Evolutionary conservation across 1,284 basidiomycete genomes (phyloP).

Genomic region (Cutaneotrichosporon mucoides): DNA sequence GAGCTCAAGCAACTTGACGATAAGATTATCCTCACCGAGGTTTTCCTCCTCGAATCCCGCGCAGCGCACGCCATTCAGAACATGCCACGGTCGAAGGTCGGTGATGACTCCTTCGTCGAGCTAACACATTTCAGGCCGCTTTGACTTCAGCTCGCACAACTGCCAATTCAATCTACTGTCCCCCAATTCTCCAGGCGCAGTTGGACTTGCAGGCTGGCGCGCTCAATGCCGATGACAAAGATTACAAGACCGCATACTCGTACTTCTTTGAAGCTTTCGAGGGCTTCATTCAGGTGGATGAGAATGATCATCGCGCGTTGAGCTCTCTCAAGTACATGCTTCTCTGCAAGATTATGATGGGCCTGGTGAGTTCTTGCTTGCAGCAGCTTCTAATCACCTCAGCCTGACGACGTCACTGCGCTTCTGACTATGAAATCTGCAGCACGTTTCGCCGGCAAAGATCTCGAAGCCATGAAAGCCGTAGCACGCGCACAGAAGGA

Average conservation of each 20-base stretch:
- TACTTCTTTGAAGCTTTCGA: slow-evolving; percentile 99
- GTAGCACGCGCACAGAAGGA: slow-evolving; percentile 91
- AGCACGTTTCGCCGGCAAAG: slow-evolving; percentile 69
- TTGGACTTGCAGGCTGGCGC: slow-evolving; percentile 90
- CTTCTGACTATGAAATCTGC: slow-evolving; percentile 84
- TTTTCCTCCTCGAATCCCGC: slow-evolving; percentile 86
- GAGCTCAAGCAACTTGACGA: slow-evolving; percentile 93
- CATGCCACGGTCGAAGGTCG: slow-evolving; percentile 83
- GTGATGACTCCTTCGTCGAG: background rate
- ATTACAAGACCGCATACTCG: slow-evolving; percentile 94
- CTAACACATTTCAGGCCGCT: slow-evolving; percentile 59
- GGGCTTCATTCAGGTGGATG: slow-evolving; percentile 63
- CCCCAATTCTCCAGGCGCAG: slow-evolving; percentile 83
- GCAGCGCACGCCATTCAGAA: slow-evolving; percentile 91
- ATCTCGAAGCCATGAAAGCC: slow-evolving; percentile 92
- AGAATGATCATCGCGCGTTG: slow-evolving; percentile 56
- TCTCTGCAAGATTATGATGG: slow-evolving; percentile 96
- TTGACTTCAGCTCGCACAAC: slow-evolving; percentile 89
- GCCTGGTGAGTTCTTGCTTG: slow-evolving; percentile 59
- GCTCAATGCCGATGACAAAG: slow-evolving; percentile 94
- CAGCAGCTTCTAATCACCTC: background rate
- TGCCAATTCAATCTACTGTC: slow-evolving; percentile 97
- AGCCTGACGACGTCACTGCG: slow-evolving; percentile 89
- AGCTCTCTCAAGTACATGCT: slow-evolving; percentile 95
- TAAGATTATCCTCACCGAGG: slow-evolving; percentile 96